phyloP scores from a whole-genome alignment of 768 basidiomycete genomes.

The Podaxis mareebaensis region DNA sequence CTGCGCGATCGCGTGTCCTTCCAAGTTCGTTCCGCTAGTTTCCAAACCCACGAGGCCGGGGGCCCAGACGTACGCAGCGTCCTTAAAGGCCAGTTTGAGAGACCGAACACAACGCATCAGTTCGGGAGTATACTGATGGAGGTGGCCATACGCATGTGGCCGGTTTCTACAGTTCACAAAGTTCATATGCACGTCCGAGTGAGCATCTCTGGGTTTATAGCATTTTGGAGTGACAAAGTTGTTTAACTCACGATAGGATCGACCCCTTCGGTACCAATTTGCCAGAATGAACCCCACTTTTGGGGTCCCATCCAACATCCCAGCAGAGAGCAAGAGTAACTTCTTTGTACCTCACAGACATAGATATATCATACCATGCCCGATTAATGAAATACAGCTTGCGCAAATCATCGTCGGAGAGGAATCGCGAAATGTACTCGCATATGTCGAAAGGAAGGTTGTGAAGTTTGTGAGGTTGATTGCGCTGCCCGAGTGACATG shows the following conservation, averaged over 20 bases:
- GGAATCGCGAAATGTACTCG: background rate
- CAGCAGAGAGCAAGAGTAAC: background rate
- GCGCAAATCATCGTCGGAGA: background rate
- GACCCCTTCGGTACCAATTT: background rate
- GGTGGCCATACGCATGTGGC: no score
- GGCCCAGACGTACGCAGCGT: no score
- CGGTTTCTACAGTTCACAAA: no score
- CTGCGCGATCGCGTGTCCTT: background rate
- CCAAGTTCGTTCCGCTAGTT: no score
- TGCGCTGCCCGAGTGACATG: background rate
- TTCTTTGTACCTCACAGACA: background rate
- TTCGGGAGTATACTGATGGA: no score
- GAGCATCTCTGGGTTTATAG: no score
- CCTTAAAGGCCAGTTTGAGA: no score
- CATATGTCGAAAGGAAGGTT: background rate
- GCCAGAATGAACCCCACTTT: background rate
- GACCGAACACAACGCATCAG: no score
- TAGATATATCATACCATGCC: background rate
- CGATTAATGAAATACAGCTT: background rate
- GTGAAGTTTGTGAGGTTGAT: background rate
- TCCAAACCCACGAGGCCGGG: no score
- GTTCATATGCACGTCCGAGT: no score
- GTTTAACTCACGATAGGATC: background rate
- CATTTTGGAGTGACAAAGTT: no score
- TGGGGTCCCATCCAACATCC: background rate